Base-by-base conservation (phyloP, 2,329 filamentous ascomycete species). In the Elsinoe fawcettii region DNA sequence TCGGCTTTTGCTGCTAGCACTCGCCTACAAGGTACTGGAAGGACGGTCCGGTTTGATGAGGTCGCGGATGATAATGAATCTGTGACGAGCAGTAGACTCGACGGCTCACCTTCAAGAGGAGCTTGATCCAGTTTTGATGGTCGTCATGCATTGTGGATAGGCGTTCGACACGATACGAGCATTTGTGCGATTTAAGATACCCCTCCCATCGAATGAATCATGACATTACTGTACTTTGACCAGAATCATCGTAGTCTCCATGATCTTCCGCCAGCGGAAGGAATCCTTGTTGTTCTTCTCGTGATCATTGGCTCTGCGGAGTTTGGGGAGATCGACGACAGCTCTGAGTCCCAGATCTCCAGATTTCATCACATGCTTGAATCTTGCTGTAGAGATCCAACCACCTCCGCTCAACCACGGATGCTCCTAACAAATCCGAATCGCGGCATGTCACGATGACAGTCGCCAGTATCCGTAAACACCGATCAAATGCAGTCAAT, bases 401-500 rank as follows among this genome's bases (percentile, higher is more conserved):
- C 5, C 27, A 34, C 46, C 14, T 37, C 14, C 14, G 34, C 9
- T 12, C 34, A 37, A n/a, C 11, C 14, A 12, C 34, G 14, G 14
- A 51, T 51, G 27, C 14, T 8, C 11, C 8, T 7, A 51, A 23
- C 7, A 34, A 12, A 11, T 46, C 25, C 22, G n/a, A 11, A 6
- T 34, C 27, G 27, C 46, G 25, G 11, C 11, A 32, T 51, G 12
- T 32, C 25, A 51, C 25, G 27, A 53, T 53, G 49, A 53, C 32
- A 36, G 14, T 23, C 14, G 30, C 16, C 30, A 12, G 32, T 2
- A 16, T 16, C 11, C 37, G 9, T 7, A 16, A 37, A n/a, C 9
- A 6, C 34, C 14, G 9, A 6, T 27, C 43, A 39, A 44, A 90
- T 90, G 87, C 84, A 85, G 78, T 81, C 83, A 69, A 82, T 91